These are phyloP conservation scores for Sclerotinia subarctica DNA, from an alignment of 2,329 filamentous ascomycete species.

Conservation along the genomic window DNA sequence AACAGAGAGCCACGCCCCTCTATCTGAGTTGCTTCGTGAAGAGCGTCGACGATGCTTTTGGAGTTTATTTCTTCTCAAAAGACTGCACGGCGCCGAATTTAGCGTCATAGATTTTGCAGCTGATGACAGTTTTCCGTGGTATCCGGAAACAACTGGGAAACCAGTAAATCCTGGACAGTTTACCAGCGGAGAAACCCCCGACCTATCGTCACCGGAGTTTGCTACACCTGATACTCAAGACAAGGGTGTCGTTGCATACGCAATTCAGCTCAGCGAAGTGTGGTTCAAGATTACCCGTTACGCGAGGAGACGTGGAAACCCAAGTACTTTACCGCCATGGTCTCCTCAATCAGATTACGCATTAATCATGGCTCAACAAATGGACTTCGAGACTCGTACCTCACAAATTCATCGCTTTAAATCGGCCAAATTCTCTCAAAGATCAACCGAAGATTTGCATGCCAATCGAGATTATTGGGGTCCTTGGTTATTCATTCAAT, in stretches of 20 bases:
- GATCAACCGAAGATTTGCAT: slow-evolving; percentile 44
- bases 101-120: slow-evolving; percentile 42
- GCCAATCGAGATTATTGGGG: slow-evolving; percentile 50
- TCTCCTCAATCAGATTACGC: slow-evolving; percentile 51
- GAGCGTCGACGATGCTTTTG: slow-evolving; percentile 39
- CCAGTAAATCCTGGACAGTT: slow-evolving; percentile 27
- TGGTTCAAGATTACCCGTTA: slow-evolving; percentile 49
- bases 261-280: slow-evolving; percentile 45
- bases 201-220: slow-evolving; percentile 14
- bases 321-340: slow-evolving; percentile 46
- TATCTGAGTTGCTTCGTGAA: slow-evolving; percentile 30
- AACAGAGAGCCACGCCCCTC: slow-evolving; percentile 35
- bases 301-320: slow-evolving; percentile 45
- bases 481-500: slow-evolving; percentile 51
- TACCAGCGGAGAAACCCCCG: slow-evolving; percentile 9
- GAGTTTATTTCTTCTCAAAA: slow-evolving; percentile 38
- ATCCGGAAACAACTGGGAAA: slow-evolving; percentile 40
- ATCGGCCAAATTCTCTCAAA: slow-evolving; percentile 46
- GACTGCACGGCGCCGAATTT: slow-evolving; percentile 33
- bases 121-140: slow-evolving; percentile 40
- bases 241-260: slow-evolving; percentile 46
- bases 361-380: slow-evolving; percentile 48
- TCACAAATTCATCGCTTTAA: slow-evolving; percentile 51
- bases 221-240: slow-evolving; percentile 34
- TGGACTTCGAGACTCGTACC: slow-evolving; percentile 51